Conservation (phyloP, 139 green algal genomes). For the Coelastrella sp. region DNA sequence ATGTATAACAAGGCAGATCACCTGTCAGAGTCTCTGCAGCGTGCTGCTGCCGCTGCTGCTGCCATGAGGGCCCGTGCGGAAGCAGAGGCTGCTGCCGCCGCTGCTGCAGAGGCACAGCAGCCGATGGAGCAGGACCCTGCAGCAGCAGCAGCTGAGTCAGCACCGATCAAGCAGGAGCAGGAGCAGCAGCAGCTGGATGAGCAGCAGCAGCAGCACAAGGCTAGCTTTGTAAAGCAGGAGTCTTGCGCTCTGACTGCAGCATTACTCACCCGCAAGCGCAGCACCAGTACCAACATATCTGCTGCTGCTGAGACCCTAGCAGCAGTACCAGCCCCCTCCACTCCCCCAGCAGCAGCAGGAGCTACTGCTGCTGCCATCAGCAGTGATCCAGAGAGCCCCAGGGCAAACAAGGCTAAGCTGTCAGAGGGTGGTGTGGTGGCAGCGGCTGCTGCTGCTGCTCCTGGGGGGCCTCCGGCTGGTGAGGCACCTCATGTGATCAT, state of each 20-base stretch:
- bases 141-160: conserved; percentile 1
- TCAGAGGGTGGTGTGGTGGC: neutral
- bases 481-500: conserved; percentile 42
- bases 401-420: conserved; percentile 12
- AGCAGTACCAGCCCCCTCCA: neutral
- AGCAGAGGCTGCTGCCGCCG: conserved; percentile 1
- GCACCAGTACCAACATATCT: neutral
- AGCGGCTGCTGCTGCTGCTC: neutral
- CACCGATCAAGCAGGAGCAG: neutral
- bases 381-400: conserved; percentile 16
- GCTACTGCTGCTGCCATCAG: neutral
- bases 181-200: neutral
- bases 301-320: neutral
- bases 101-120: neutral
- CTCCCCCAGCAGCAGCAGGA: conserved; percentile 7
- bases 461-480: neutral
- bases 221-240: neutral
- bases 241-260: conserved; percentile 18
- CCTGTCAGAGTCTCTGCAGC: conserved; percentile 14
- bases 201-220: conserved; percentile 19
- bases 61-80: conserved; percentile 16
- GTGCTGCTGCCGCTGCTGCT: conserved; percentile 39
- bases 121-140: neutral
- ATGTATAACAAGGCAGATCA: neutral
- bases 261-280: conserved; percentile 12